A percentile compares a stretch with the other conserved stretches of the same genome.
Conservation (phyloP, 1,284 basidiomycete species). For the Ustilago cynodontis region DNA sequence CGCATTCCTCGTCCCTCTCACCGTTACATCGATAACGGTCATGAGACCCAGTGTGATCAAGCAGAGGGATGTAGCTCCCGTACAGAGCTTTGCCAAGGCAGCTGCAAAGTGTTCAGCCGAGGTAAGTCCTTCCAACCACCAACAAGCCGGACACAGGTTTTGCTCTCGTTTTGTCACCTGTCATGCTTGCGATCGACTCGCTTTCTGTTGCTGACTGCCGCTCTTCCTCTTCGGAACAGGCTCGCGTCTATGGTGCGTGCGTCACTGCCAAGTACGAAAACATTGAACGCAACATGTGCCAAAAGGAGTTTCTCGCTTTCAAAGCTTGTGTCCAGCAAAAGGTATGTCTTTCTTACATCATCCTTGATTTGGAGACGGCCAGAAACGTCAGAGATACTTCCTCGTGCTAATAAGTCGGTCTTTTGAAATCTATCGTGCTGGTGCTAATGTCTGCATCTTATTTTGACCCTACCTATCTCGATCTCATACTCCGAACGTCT, state of each 20-base stretch:
- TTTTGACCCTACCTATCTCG: background rate
- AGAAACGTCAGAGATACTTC: background rate
- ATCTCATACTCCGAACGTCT: background rate
- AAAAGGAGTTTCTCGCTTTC: constrained; percentile 81
- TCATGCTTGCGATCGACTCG: too few relatives aligned
- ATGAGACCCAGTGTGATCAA: constrained; percentile 41
- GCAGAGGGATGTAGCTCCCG: constrained; percentile 52
- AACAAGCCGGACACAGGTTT: too few relatives aligned
- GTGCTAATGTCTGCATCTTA: background rate
- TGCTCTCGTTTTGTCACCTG: too few relatives aligned
- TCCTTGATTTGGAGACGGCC: background rate
- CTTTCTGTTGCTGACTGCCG: background rate
- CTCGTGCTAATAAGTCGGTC: background rate
- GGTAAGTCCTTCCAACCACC: constrained; percentile 15
- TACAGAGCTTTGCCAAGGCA: constrained; percentile 52
- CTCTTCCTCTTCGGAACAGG: constrained; percentile 71
- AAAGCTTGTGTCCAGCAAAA: constrained; percentile 77
- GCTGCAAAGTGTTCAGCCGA: constrained; percentile 47
- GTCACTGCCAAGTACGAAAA: constrained; percentile 81
- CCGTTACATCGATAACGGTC: constrained; percentile 1
- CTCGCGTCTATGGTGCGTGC: constrained; percentile 82
- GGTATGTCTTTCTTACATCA: constrained; percentile 15
- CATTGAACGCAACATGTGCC: constrained; percentile 80
- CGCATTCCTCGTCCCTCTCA: background rate
- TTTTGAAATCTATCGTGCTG: background rate